Conservation (phyloP, 352 stramenopile species). For the Globisporangium cederbergense region DNA sequence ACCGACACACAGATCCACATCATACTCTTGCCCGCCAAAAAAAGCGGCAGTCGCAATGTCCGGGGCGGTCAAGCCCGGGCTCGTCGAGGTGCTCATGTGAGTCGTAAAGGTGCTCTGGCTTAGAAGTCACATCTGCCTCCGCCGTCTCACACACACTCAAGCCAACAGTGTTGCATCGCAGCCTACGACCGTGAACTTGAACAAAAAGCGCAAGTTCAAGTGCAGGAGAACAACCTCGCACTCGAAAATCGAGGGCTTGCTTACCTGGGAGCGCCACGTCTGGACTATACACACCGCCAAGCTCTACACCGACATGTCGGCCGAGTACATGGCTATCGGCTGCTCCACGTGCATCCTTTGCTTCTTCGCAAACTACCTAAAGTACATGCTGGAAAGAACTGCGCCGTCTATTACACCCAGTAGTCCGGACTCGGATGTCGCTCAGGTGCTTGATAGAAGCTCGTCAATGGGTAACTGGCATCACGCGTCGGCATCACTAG, state of each 20-base stretch:
- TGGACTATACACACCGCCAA: slow-evolving; percentile 16
- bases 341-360: slow-evolving; percentile 41
- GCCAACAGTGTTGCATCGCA: not conserved
- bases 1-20: slow-evolving; percentile 42
- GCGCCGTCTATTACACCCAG: too few species aligned
- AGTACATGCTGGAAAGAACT: slow-evolving; percentile 26
- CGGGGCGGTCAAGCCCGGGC: slow-evolving; percentile 21
- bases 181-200: not conserved
- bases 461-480: not conserved
- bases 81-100: slow-evolving; percentile 27
- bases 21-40: slow-evolving; percentile 25
- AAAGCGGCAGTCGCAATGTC: slow-evolving; percentile 18
- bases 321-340: slow-evolving; percentile 43
- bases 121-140: not conserved
- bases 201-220: too few species aligned
- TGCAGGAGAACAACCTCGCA: not conserved
- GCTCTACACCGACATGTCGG: slow-evolving; percentile 39
- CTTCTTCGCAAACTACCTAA: slow-evolving; percentile 31
- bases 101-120: slow-evolving; percentile 17
- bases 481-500: not conserved
- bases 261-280: not conserved
- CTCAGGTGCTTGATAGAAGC: too few species aligned
- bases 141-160: not conserved
- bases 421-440: too few species aligned
- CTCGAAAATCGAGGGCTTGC: not conserved